phyloP scores from a whole-genome alignment of 176 grass and related monocot genomes.

The Musa schizocarpa region DNA sequence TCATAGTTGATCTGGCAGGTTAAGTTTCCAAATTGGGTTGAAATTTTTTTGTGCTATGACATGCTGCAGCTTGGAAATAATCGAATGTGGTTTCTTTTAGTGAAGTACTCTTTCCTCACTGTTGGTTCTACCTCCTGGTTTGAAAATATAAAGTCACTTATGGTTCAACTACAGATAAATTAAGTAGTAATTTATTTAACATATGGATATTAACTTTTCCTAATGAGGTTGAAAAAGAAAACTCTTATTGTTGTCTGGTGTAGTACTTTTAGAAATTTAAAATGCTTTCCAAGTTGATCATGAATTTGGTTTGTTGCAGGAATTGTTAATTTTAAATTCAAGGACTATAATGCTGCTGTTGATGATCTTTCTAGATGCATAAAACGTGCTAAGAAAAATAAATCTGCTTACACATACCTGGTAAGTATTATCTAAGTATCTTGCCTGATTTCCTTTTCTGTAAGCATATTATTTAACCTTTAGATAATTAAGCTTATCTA shows the following conservation, averaged over 20 bases:
- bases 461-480: background rate
- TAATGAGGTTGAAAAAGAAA: background rate
- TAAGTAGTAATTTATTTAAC: background rate
- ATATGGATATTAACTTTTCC: background rate
- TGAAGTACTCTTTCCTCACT: background rate
- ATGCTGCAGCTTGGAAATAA: background rate
- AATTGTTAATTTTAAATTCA: constrained; percentile 99
- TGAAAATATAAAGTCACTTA: background rate
- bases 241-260: background rate
- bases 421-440: constrained; percentile 32
- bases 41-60: background rate
- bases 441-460: background rate
- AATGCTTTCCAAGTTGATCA: background rate
- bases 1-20: too few species aligned
- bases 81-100: too few species aligned
- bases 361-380: constrained; percentile 83
- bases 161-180: background rate
- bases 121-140: background rate
- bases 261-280: background rate
- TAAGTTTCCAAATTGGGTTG: too few species aligned
- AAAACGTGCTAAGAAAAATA: constrained; percentile 86
- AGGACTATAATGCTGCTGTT: constrained; percentile 73
- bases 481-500: background rate
- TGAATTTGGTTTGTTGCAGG: constrained; percentile 27
- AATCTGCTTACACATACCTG: constrained; percentile 90